These are phyloP conservation scores for Lachancea quebecensis DNA, from an alignment of 805 yeast species.

Conservation along the genomic window DNA sequence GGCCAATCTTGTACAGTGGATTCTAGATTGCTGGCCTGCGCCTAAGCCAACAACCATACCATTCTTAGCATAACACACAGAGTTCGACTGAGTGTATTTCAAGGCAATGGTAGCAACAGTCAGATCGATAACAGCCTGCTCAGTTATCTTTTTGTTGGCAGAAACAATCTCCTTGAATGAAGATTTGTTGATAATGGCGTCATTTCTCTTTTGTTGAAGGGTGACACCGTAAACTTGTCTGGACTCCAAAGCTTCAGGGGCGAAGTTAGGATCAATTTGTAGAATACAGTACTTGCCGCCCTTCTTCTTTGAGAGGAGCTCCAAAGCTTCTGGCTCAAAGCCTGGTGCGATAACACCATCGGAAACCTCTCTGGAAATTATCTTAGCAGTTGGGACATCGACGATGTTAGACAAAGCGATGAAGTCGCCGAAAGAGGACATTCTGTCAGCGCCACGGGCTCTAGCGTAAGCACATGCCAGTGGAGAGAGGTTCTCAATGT, in stretches of 20 bases:
- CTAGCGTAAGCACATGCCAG: conserved; percentile 97
- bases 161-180: conserved; percentile 91
- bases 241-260: conserved; percentile 74
- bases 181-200: conserved; percentile 86
- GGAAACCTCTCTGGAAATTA: conserved; percentile 93
- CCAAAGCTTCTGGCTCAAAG: conserved; percentile 86
- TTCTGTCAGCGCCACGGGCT: conserved; percentile 99
- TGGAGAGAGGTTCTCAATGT: conserved; percentile 91
- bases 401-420: conserved; percentile 96
- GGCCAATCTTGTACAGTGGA: conserved; percentile 98
- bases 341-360: conserved; percentile 99
- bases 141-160: conserved; percentile 75
- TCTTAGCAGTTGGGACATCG: conserved; percentile 92
- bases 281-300: conserved; percentile 95
- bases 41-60: conserved; percentile 99
- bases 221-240: conserved; percentile 96
- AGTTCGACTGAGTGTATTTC: conserved; percentile 97
- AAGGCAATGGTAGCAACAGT: conserved; percentile 96
- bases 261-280: conserved; percentile 92
- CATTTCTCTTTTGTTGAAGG: conserved; percentile 94
- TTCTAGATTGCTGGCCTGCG: conserved; percentile 99
- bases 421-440: conserved; percentile 98
- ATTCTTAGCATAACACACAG: conserved; percentile 96
- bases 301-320: conserved; percentile 82
- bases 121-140: conserved; percentile 88